phyloP scores from a whole-genome alignment of 2,329 filamentous ascomycete genomes.

The Hymenoscyphus infarciens region DNA sequence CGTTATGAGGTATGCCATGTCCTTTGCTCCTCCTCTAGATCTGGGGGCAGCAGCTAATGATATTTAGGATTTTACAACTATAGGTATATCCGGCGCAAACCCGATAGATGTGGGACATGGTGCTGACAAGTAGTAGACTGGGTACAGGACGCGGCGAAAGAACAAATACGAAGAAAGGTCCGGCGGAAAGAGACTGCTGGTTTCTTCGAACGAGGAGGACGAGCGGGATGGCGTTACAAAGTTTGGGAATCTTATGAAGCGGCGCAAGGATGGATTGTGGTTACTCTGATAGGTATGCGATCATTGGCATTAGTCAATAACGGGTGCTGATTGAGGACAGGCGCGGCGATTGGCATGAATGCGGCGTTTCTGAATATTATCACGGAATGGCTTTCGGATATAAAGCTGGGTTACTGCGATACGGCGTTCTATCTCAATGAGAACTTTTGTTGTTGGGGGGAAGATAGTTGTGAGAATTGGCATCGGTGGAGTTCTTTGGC shows the following conservation, averaged over 20 bases:
- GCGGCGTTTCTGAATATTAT: slow-evolving; percentile 91
- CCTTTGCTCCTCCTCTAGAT: slow-evolving; percentile 10
- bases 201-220: slow-evolving; percentile 63
- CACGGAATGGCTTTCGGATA: slow-evolving; percentile 93
- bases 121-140: slow-evolving; percentile 63
- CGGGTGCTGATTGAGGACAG: slow-evolving; percentile 32
- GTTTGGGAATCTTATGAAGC: slow-evolving; percentile 88
- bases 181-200: slow-evolving; percentile 69
- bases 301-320: background rate
- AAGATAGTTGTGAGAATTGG: slow-evolving; percentile 88
- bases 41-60: slow-evolving; percentile 16
- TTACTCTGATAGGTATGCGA: slow-evolving; percentile 70
- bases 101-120: slow-evolving; percentile 13
- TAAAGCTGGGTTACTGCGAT: slow-evolving; percentile 93
- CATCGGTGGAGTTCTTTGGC: slow-evolving; percentile 78
- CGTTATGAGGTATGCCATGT: slow-evolving; percentile 69
- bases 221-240: slow-evolving; percentile 73
- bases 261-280: slow-evolving; percentile 95
- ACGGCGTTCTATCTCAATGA: slow-evolving; percentile 97
- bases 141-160: slow-evolving; percentile 94
- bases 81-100: slow-evolving; percentile 49
- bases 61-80: slow-evolving; percentile 83
- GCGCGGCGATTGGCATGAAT: slow-evolving; percentile 88
- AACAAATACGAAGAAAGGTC: slow-evolving; percentile 76
- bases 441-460: slow-evolving; percentile 96